A percentile compares a stretch with the other conserved stretches of the same genome.
phyloP scores from a whole-genome alignment of 2,329 filamentous ascomycete species.

The Exophiala sideris region DNA sequence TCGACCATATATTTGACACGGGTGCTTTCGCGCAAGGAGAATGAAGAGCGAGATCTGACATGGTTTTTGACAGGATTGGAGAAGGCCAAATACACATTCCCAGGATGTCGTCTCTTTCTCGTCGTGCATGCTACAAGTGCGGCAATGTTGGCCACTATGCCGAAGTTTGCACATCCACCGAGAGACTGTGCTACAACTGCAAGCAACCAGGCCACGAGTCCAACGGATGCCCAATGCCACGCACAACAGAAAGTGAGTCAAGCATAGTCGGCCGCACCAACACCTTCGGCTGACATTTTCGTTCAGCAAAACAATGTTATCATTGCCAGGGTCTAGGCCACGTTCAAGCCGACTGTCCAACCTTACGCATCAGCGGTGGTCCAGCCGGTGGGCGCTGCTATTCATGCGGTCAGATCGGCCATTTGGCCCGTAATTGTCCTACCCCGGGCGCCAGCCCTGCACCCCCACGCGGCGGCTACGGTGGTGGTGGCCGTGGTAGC shows the following conservation, averaged over 20 bases:
- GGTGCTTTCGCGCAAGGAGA: not conserved
- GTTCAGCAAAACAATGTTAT: conserved; percentile 93
- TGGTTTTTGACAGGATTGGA: conserved; percentile 1
- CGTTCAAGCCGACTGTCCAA: conserved; percentile 98
- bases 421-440: conserved; percentile 86
- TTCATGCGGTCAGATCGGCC: conserved; percentile 88
- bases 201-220: conserved; percentile 81
- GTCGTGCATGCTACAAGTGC: conserved; percentile 74
- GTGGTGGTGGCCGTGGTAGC: conserved; percentile 56
- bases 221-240: conserved; percentile 91
- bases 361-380: conserved; percentile 79
- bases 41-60: conserved; percentile 13
- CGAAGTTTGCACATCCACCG: conserved; percentile 95
- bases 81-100: conserved; percentile 6
- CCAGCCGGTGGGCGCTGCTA: conserved; percentile 88
- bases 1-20: not conserved
- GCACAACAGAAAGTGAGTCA: conserved; percentile 80
- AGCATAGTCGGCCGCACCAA: not conserved
- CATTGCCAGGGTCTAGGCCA: conserved; percentile 98
- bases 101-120: conserved; percentile 74
- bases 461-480: conserved; percentile 58
- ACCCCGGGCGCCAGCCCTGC: conserved; percentile 65
- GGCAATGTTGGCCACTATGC: conserved; percentile 74
- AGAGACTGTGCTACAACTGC: conserved; percentile 99
- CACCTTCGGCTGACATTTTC: conserved; percentile 1